Evolutionary conservation across 2,329 filamentous ascomycete species (phyloP).

Genomic region (Chaetothyriales sp.): DNA sequence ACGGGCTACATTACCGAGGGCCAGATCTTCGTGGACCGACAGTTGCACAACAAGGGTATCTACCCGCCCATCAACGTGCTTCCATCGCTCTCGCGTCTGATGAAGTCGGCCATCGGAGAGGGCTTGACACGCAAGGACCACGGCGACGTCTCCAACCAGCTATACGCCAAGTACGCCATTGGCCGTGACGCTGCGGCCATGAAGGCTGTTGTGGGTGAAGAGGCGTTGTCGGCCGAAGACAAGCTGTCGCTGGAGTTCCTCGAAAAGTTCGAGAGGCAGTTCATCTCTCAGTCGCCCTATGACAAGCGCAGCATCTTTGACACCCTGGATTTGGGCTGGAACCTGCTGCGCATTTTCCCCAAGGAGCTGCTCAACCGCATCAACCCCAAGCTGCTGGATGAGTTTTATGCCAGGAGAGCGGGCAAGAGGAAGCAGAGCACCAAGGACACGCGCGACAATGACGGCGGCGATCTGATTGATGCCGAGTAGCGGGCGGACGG

Average conservation of each 20-base stretch:
- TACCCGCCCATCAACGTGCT: conserved; percentile 98
- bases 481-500: background rate
- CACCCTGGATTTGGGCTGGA: conserved; percentile 92
- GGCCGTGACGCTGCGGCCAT: conserved; percentile 92
- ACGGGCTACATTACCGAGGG: conserved; percentile 99
- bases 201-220: conserved; percentile 98
- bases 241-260: conserved; percentile 96
- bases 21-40: conserved; percentile 93
- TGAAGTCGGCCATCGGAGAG: conserved; percentile 99
- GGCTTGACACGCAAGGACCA: conserved; percentile 94
- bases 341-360: conserved; percentile 88
- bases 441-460: conserved; percentile 36
- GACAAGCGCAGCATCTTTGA: conserved; percentile 86
- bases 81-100: conserved; percentile 93
- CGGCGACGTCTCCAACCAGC: conserved; percentile 96
- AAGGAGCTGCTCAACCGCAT: conserved; percentile 97
- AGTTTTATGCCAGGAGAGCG: conserved; percentile 61
- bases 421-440: conserved; percentile 29
- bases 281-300: conserved; percentile 84
- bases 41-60: conserved; percentile 88
- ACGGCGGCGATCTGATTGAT: conserved; percentile 1
- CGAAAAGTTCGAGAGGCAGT: conserved; percentile 94
- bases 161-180: conserved; percentile 99
- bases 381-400: conserved; percentile 66
- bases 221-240: conserved; percentile 87